Percentiles rank a stretch among this genome's conserved stretches.
Conservation (phyloP, 2,329 filamentous ascomycete genomes). For the Lecanosticta acicola region DNA sequence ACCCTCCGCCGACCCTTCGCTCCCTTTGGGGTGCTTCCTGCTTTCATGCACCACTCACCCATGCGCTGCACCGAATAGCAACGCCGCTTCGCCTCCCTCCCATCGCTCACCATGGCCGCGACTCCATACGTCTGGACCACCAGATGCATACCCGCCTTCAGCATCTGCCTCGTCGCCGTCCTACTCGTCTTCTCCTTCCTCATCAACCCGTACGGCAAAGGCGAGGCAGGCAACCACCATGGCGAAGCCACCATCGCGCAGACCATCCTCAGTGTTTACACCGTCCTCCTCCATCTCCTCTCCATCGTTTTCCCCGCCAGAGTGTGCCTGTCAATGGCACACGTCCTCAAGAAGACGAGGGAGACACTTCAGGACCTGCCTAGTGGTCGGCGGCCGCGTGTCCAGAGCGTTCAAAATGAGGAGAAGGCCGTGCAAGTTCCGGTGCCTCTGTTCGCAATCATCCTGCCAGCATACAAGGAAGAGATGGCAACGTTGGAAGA, state of each 20-base stretch:
- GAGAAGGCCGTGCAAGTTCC: constrained; percentile 21
- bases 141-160: constrained; percentile 28
- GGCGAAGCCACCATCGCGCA: constrained; percentile 27
- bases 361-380: constrained; percentile 18
- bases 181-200: constrained; percentile 27
- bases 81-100: background rate
- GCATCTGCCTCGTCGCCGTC: constrained; percentile 19
- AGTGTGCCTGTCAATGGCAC: constrained; percentile 57
- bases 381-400: constrained; percentile 15
- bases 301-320: constrained; percentile 60
- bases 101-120: constrained; percentile 14
- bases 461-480: constrained; percentile 71
- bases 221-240: constrained; percentile 20
- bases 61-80: constrained; percentile 1
- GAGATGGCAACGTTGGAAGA: constrained; percentile 62
- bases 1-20: constrained; percentile 1
- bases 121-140: constrained; percentile 25
- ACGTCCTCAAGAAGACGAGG: constrained; percentile 42
- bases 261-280: constrained; percentile 46
- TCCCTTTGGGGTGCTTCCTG: background rate
- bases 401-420: constrained; percentile 14
- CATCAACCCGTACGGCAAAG: constrained; percentile 24
- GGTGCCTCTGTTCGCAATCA: constrained; percentile 55
- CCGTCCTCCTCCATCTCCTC: constrained; percentile 58
- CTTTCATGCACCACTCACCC: constrained; percentile 1